Conservation (phyloP, 2,329 filamentous ascomycete genomes). For the Capronia coronata region DNA sequence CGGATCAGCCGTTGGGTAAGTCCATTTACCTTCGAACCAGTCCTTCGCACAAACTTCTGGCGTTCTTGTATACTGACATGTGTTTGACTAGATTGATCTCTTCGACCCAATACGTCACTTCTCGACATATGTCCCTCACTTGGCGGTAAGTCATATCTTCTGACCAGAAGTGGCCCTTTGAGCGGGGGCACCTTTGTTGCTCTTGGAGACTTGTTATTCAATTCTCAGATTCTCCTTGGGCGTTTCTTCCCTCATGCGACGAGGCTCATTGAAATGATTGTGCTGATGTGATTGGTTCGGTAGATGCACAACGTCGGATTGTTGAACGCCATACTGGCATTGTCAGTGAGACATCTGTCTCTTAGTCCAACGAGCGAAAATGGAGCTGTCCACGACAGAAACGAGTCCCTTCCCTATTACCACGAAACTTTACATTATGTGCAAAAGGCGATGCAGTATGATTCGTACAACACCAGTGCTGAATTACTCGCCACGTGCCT, state of each 20-base stretch:
- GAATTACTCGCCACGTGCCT: constrained; percentile 56
- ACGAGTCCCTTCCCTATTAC: constrained; percentile 36
- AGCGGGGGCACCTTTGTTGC: no score
- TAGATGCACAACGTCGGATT: constrained; percentile 48
- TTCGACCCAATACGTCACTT: constrained; percentile 40
- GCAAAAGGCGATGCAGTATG: constrained; percentile 53
- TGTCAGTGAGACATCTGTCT: constrained; percentile 49
- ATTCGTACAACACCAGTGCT: constrained; percentile 51
- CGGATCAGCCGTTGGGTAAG: constrained; percentile 8
- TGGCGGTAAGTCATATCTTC: constrained; percentile 30
- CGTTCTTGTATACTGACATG: not conserved
- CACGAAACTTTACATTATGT: constrained; percentile 58
- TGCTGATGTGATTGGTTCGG: not conserved
- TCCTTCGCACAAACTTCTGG: not conserved
- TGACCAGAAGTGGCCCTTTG: not conserved
- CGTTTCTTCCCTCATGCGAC: no score
- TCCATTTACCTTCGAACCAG: not conserved
- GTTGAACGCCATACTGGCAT: constrained; percentile 52
- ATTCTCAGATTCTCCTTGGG: not conserved
- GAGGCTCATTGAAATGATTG: not conserved
- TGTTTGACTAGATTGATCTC: constrained; percentile 32
- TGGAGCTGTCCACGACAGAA: not conserved
- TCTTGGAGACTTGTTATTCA: no score
- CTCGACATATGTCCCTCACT: constrained; percentile 34
- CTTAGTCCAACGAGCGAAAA: constrained; percentile 26